Evolutionary conservation across 1,284 basidiomycete genomes (phyloP).

Genomic region (Gastroboletus turbinatus): DNA sequence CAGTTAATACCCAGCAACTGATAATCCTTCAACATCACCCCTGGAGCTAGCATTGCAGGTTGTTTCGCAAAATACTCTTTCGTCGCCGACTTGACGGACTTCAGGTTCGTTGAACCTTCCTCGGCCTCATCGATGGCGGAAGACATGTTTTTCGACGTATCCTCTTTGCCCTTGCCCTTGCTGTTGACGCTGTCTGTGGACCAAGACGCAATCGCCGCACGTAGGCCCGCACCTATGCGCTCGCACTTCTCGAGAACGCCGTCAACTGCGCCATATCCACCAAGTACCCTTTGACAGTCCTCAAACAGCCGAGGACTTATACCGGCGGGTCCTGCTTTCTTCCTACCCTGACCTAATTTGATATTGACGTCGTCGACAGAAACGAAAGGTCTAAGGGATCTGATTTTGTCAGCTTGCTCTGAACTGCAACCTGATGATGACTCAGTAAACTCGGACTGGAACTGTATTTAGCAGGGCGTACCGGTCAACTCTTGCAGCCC

Average conservation of each 20-base stretch:
- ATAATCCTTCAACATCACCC: constrained; percentile 90
- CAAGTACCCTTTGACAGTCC: constrained; percentile 85
- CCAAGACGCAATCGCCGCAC: constrained; percentile 80
- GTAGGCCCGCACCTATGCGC: constrained; percentile 70
- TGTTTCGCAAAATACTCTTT: constrained; percentile 74
- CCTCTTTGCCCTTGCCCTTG: constrained; percentile 41
- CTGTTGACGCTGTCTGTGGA: constrained; percentile 43
- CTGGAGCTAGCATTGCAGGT: constrained; percentile 68
- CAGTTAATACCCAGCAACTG: constrained; percentile 98
- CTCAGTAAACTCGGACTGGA: constrained; percentile 12
- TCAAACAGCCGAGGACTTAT: constrained; percentile 90
- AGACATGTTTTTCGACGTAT: constrained; percentile 23
- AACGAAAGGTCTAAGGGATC: constrained; percentile 79
- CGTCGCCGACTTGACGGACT: constrained; percentile 44
- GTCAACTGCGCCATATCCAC: constrained; percentile 91
- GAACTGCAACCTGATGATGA: constrained; percentile 67
- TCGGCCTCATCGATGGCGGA: constrained; percentile 42
- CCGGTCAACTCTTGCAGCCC: constrained; percentile 89
- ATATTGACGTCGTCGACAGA: constrained; percentile 76
- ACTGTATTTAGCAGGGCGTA: constrained; percentile 37
- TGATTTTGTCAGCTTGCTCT: constrained; percentile 82
- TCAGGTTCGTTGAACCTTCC: constrained; percentile 63
- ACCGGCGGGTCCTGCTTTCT: constrained; percentile 77
- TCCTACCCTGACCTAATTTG: constrained; percentile 80
- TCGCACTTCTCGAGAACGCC: constrained; percentile 88